Evolutionary conservation across 805 yeast species (phyloP), one percentile per base, ranked within the genome.

Genomic region (Nakazawaea wickerhamii): DNA sequence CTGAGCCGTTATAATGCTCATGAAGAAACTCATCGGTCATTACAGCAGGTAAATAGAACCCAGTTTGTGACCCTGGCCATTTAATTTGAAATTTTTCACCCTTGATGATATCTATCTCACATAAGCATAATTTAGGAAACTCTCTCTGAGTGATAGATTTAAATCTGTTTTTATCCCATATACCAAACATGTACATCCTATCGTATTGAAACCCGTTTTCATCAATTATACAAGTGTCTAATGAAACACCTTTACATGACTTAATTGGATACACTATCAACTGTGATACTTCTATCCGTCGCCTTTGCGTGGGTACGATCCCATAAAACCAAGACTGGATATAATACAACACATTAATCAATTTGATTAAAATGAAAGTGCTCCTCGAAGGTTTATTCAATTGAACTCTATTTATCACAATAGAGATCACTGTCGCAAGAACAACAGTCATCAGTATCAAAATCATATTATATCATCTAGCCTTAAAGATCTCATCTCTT

Each of bases 111-210:
- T 36, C 28, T 38, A 25, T 14, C 30, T 36, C 14, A 46, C 50
- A 43, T 19, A 50, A 33, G 30, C 50, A 43, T 20, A 56, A 33
- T 30, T 45, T 39, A 1, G 55, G 50, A 43, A 41, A 50, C 21
- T 54, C 52, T 37, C 58, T 44, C 19, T 55, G 50, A 7, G 58
- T 51, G 5, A 56, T 32, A 14, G 55, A 38, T 11, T 33, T 31
- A 37, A 38, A 53, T 26, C 41, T 47, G 21, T 25, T 34, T 5
- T 28, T 17, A 27, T 51, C 53, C 35, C 37, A 47, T n/a, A 41
- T 43, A 5, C 55, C 53, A n/a, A 56, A 38, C 58, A 50, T 54
- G 48, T 54, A 56, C 58, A 55, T 55, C 38, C 60, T 41, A 40
- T 56, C 60, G 33, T 50, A 54, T 14, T 47, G 47, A 4, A 56